Conservation (phyloP, 2,329 filamentous ascomycete species). For the Aspergillus costaricaensis region DNA sequence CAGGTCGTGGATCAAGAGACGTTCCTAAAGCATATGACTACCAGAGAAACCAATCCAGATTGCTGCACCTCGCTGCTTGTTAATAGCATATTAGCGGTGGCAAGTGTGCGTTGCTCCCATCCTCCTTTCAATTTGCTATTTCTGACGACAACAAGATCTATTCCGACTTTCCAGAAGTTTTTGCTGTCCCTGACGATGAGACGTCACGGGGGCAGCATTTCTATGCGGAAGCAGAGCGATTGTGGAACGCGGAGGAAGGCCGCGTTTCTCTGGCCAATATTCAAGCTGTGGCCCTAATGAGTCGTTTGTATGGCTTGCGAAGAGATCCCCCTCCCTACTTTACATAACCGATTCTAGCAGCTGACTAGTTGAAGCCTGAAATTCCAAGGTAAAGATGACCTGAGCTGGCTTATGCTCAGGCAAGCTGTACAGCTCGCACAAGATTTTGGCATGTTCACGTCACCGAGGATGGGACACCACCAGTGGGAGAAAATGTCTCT, state of each 20-base stretch:
- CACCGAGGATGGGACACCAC: slow-evolving; percentile 13
- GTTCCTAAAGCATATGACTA: slow-evolving; percentile 56
- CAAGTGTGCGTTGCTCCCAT: slow-evolving; percentile 33
- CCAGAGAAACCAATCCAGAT: slow-evolving; percentile 51
- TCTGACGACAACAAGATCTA: slow-evolving; percentile 32
- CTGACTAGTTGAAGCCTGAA: slow-evolving; percentile 30
- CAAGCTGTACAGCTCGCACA: slow-evolving; percentile 36
- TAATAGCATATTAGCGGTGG: slow-evolving; percentile 75
- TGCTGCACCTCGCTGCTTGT: slow-evolving; percentile 85
- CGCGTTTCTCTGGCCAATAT: slow-evolving; percentile 36
- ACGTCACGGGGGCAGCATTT: slow-evolving; percentile 38
- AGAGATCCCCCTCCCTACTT: not conserved
- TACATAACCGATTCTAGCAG: not conserved
- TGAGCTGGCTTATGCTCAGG: slow-evolving; percentile 35
- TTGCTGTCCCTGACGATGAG: slow-evolving; percentile 29
- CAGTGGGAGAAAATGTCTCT: slow-evolving; percentile 15
- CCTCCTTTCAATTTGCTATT: not conserved
- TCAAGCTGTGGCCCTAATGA: slow-evolving; percentile 40
- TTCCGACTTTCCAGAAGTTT: slow-evolving; percentile 38
- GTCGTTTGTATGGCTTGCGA: slow-evolving; percentile 29
- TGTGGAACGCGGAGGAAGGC: slow-evolving; percentile 41
- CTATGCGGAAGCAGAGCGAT: slow-evolving; percentile 37
- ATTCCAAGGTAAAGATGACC: slow-evolving; percentile 28
- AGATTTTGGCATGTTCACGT: slow-evolving; percentile 32
- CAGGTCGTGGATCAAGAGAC: slow-evolving; percentile 78